phyloP scores from a whole-genome alignment of 768 basidiomycete species.

The Xerocomellus dryophilus region DNA sequence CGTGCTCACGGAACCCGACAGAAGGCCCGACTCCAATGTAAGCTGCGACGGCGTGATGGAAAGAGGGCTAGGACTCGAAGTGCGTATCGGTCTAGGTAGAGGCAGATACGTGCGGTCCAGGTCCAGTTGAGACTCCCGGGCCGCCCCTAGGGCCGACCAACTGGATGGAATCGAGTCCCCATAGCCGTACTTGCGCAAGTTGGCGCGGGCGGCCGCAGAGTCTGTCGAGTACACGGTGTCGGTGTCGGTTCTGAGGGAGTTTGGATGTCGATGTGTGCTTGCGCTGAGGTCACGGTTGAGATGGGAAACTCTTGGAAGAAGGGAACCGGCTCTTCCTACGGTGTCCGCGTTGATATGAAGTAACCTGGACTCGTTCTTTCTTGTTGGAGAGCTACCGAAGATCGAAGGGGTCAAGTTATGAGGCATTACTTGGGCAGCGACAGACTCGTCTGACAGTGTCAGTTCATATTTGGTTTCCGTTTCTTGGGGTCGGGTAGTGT shows the following conservation, averaged over 20 bases:
- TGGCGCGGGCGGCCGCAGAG: conserved; percentile 21
- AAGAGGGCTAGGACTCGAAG: not conserved
- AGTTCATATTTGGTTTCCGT: not conserved
- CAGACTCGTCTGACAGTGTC: not conserved
- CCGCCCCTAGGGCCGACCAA: conserved; percentile 19
- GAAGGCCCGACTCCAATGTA: conserved; percentile 1
- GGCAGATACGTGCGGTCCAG: conserved; percentile 2
- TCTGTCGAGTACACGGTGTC: conserved; percentile 28
- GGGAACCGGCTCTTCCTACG: not conserved
- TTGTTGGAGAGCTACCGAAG: not conserved
- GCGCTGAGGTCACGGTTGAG: conserved; percentile 1
- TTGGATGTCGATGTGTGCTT: not conserved
- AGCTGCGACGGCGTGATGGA: conserved; percentile 9
- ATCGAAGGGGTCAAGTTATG: not conserved
- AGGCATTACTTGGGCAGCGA: not conserved
- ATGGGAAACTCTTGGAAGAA: not conserved
- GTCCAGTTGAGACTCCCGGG: conserved; percentile 18
- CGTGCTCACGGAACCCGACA: conserved; percentile 1
- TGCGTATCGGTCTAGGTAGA: not conserved
- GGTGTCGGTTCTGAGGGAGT: conserved; percentile 10
- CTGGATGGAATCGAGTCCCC: conserved; percentile 19
- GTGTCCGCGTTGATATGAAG: not conserved
- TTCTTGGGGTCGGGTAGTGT: not conserved
- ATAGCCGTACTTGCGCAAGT: conserved; percentile 26
- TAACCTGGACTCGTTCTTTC: not conserved